Evolutionary conservation across 106 monocot species (phyloP).

Genomic region (Agapanthus africanus): DNA sequence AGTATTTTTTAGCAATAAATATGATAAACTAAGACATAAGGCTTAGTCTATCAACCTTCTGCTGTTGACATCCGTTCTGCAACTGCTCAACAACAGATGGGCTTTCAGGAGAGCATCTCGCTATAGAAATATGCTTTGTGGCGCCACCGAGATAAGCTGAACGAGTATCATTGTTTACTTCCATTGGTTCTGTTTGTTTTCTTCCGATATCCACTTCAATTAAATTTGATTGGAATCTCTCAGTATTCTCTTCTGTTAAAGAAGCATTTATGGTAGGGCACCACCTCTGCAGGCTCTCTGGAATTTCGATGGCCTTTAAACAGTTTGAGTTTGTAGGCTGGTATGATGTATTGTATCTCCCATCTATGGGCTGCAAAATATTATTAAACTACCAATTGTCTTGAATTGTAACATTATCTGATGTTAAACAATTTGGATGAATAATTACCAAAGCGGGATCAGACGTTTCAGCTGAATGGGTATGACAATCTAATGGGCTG

Average conservation of each 20-base stretch:
- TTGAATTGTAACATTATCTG: not conserved
- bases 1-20: constrained; percentile 13
- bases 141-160: constrained; percentile 10
- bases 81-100: constrained; percentile 17
- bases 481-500: constrained; percentile 3
- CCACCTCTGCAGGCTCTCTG: constrained; percentile 15
- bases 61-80: constrained; percentile 21
- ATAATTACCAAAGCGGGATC: constrained; percentile 25
- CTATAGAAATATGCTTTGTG: constrained; percentile 5
- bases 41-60: constrained; percentile 56
- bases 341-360: constrained; percentile 7
- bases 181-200: not conserved
- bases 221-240: not conserved
- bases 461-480: constrained; percentile 1
- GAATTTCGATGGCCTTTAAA: constrained; percentile 1
- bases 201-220: constrained; percentile 9
- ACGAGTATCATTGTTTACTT: not conserved
- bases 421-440: not conserved
- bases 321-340: not conserved
- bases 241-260: constrained; percentile 11
- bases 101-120: constrained; percentile 18
- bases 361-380: constrained; percentile 30
- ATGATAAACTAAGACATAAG: constrained; percentile 40
- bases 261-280: not conserved
- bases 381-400: not conserved